Percentiles rank a stretch among this genome's conserved stretches.
Evolutionary conservation across 2,329 filamentous ascomycete species (phyloP).

Genomic region (Chaetomiaceae sp.): DNA sequence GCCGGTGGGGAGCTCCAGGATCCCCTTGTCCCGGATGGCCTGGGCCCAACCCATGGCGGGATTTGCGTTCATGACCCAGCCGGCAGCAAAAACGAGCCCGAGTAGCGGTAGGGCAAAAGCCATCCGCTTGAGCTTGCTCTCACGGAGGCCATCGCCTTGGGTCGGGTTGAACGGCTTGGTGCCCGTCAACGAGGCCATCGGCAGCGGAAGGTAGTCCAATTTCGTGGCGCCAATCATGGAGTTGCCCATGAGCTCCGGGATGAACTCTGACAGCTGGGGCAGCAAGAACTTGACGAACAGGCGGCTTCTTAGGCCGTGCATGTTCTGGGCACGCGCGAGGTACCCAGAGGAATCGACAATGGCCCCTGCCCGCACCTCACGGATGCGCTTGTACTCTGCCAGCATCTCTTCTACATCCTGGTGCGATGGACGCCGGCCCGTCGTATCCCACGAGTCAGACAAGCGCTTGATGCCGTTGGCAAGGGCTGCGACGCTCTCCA

Average conservation of each 20-base stretch:
- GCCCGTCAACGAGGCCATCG: constrained; percentile 12
- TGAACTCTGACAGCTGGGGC: constrained; percentile 11
- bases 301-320: background rate
- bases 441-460: background rate
- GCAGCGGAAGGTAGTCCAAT: constrained; percentile 21
- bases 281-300: constrained; percentile 10
- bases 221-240: constrained; percentile 13
- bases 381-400: constrained; percentile 11
- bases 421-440: background rate
- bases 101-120: constrained; percentile 15
- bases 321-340: constrained; percentile 6
- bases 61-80: constrained; percentile 9
- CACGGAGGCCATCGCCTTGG: constrained; percentile 12
- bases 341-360: constrained; percentile 4
- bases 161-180: constrained; percentile 21
- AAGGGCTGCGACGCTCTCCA: constrained; percentile 20
- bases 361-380: constrained; percentile 8
- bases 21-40: constrained; percentile 2
- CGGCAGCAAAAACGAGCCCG: background rate
- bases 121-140: constrained; percentile 20
- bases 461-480: constrained; percentile 20
- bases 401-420: constrained; percentile 13
- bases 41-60: background rate
- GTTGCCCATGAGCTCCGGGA: constrained; percentile 8
- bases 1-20: background rate